Evolutionary conservation across 768 basidiomycete genomes (phyloP).

Genomic region (Thelephora ganbajun): DNA sequence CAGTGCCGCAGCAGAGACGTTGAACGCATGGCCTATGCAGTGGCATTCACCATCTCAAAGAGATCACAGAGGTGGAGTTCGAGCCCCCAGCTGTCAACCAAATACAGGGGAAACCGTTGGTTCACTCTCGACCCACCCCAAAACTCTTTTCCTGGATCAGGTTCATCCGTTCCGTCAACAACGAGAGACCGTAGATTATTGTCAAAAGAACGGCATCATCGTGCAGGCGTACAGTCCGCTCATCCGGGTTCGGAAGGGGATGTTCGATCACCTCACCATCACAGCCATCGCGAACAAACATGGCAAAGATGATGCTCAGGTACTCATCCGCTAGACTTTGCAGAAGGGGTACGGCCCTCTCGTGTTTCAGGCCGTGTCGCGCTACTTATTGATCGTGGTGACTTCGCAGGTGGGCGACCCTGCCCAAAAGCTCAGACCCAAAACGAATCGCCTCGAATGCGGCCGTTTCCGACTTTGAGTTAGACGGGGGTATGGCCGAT

Average conservation of each 20-base stretch:
- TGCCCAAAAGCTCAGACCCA: constrained; percentile 38
- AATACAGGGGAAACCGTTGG: constrained; percentile 40
- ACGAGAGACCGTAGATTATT: constrained; percentile 59
- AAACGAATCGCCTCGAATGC: constrained; percentile 29
- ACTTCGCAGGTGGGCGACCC: constrained; percentile 48
- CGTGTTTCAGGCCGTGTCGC: constrained; percentile 11
- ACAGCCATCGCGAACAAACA: constrained; percentile 42
- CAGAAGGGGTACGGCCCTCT: constrained; percentile 55
- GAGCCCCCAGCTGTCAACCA: constrained; percentile 68
- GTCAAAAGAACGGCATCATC: constrained; percentile 22
- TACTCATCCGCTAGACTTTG: constrained; percentile 83
- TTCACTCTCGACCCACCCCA: background rate
- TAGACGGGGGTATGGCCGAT: constrained; percentile 27
- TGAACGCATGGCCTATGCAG: constrained; percentile 20
- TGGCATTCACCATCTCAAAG: constrained; percentile 57
- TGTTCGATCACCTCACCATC: constrained; percentile 29
- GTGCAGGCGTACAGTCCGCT: constrained; percentile 48
- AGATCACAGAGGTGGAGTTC: constrained; percentile 48
- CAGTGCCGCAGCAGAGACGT: background rate
- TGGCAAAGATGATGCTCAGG: constrained; percentile 53
- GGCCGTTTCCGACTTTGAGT: constrained; percentile 31
- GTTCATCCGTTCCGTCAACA: constrained; percentile 79
- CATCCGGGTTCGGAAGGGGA: constrained; percentile 37
- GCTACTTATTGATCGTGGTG: constrained; percentile 8
- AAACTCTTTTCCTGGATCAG: constrained; percentile 23